Conservation (phyloP, 768 basidiomycete genomes). For the Sarcodon sp. region DNA sequence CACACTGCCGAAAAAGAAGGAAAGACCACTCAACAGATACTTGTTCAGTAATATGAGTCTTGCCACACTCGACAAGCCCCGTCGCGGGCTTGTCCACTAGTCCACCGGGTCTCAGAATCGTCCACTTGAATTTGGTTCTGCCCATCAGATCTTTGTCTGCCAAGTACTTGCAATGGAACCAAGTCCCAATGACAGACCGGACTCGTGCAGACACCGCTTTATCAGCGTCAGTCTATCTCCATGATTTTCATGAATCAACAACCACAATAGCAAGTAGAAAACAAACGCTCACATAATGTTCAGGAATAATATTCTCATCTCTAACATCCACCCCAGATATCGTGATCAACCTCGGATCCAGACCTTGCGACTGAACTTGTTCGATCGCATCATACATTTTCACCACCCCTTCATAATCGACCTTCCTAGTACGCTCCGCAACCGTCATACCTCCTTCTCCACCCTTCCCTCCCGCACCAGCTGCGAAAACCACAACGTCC, state of each 20-base stretch:
- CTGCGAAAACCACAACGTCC: conserved; percentile 25
- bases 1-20: no score
- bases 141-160: conserved; percentile 28
- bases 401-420: conserved; percentile 51
- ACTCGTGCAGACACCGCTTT: conserved; percentile 25
- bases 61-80: conserved; percentile 38
- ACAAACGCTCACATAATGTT: conserved; percentile 31
- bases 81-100: conserved; percentile 37
- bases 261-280: background rate
- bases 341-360: conserved; percentile 40
- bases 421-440: conserved; percentile 37
- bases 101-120: conserved; percentile 52
- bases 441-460: conserved; percentile 9
- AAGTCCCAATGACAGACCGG: conserved; percentile 29
- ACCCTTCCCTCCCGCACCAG: conserved; percentile 46
- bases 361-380: conserved; percentile 19
- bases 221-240: conserved; percentile 30
- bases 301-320: conserved; percentile 33
- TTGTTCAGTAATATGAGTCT: conserved; percentile 30
- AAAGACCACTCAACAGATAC: conserved; percentile 31
- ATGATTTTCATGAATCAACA: background rate
- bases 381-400: conserved; percentile 65
- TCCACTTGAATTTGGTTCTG: conserved; percentile 49
- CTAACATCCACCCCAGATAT: conserved; percentile 49
- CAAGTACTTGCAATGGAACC: conserved; percentile 27